Conservation (phyloP, 441 rosid species). For the Erodium moschatum region DNA sequence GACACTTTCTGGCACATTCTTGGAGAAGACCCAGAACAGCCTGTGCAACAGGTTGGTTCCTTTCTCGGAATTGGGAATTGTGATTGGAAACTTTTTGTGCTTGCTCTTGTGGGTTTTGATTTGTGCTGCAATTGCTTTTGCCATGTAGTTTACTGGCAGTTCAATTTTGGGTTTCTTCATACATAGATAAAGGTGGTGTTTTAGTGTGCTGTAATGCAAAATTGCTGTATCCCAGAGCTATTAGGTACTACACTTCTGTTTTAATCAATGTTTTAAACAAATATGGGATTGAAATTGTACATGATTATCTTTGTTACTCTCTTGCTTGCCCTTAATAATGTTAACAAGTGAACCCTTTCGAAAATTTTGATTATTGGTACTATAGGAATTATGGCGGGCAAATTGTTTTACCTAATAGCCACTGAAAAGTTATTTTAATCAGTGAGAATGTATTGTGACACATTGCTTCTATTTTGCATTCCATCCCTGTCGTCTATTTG, state of each 20-base stretch:
- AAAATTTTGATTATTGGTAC: background rate
- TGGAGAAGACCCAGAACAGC: constrained; percentile 32
- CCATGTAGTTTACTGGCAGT: background rate
- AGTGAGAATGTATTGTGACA: background rate
- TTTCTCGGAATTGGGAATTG: background rate
- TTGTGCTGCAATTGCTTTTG: background rate
- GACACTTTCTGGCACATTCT: constrained; percentile 36
- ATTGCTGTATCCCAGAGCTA: background rate
- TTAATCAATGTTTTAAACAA: background rate
- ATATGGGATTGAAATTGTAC: background rate
- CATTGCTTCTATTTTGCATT: background rate
- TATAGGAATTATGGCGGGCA: background rate
- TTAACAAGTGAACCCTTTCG: background rate
- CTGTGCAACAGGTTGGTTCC: constrained; percentile 35
- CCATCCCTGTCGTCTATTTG: background rate
- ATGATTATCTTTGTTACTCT: background rate
- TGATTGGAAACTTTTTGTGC: background rate
- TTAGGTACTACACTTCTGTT: background rate
- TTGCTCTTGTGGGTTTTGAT: background rate
- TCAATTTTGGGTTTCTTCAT: constrained; percentile 1
- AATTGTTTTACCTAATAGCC: background rate
- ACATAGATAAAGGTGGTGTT: background rate
- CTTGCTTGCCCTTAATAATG: background rate
- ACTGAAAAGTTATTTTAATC: background rate
- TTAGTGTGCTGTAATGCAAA: background rate